Percentiles rank a stretch among this genome's conserved stretches.
Evolutionary conservation across 2,329 filamentous ascomycete genomes (phyloP).

Genomic region (Magnaporthiopsis poae): DNA sequence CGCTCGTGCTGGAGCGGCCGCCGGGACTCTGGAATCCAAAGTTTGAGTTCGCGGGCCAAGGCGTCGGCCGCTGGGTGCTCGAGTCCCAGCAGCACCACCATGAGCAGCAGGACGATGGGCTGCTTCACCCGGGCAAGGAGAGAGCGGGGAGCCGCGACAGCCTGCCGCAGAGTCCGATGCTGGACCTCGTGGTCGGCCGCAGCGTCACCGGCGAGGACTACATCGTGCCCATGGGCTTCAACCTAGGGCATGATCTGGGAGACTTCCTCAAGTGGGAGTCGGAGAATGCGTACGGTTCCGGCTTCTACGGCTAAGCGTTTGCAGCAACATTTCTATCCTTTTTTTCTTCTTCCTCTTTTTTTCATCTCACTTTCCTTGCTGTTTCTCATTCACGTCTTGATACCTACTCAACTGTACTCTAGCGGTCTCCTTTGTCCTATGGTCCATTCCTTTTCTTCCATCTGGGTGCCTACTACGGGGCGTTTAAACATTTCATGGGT

Average conservation of each 20-base stretch:
- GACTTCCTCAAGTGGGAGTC: conserved; percentile 51
- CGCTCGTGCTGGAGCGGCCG: conserved; percentile 25
- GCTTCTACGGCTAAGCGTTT: background rate
- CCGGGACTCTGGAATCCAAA: conserved; percentile 19
- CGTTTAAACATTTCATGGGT: no score
- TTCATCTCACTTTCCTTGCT: background rate
- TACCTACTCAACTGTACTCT: background rate
- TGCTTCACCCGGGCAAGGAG: conserved; percentile 5
- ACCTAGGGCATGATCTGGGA: conserved; percentile 47
- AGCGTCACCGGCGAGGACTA: conserved; percentile 29
- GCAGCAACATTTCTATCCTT: background rate
- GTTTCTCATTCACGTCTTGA: background rate
- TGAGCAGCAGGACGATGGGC: background rate
- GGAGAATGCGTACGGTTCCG: conserved; percentile 33
- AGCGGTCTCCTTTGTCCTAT: background rate
- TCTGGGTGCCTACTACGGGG: no score
- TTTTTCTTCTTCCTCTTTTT: background rate
- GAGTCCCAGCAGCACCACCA: conserved; percentile 15
- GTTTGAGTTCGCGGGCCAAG: conserved; percentile 15
- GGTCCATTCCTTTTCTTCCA: no score
- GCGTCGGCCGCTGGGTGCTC: conserved; percentile 27
- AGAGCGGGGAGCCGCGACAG: conserved; percentile 31
- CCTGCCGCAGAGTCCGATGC: conserved; percentile 42
- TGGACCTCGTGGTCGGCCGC: conserved; percentile 33
- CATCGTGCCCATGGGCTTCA: conserved; percentile 49